Evolutionary conservation across 1,139 yeast genomes (phyloP).

Genomic region (Yamadazyma triangularis): DNA sequence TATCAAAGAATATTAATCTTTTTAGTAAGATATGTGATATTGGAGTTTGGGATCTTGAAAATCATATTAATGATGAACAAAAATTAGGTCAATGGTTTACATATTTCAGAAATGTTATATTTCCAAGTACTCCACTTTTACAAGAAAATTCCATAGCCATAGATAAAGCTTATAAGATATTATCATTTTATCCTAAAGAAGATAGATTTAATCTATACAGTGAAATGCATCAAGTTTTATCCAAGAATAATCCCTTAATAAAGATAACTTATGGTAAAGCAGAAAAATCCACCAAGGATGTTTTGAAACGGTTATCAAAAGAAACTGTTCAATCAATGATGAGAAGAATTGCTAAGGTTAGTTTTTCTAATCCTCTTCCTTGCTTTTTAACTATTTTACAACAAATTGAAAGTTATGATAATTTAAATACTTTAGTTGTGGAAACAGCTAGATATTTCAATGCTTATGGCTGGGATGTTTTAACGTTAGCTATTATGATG

Average conservation of each 20-base stretch:
- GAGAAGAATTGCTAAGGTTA: conserved; percentile 71
- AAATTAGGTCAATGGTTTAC: conserved; percentile 50
- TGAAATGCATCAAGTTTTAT: conserved; percentile 59
- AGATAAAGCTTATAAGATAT: conserved; percentile 54
- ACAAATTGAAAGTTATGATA: conserved; percentile 90
- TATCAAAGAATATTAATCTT: conserved; percentile 48
- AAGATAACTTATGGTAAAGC: conserved; percentile 65
- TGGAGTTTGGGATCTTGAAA: conserved; percentile 35
- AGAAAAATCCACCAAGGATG: conserved; percentile 77
- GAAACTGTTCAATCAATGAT: conserved; percentile 77
- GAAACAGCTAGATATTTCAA: conserved; percentile 79
- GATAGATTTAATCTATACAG: conserved; percentile 79
- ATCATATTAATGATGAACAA: conserved; percentile 14
- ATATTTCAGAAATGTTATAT: conserved; percentile 59
- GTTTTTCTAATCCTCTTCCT: conserved; percentile 79
- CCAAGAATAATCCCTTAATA: conserved; percentile 54
- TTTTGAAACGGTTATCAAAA: conserved; percentile 80
- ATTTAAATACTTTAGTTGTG: conserved; percentile 72
- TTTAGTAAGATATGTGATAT: conserved; percentile 62
- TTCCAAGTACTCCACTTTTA: conserved; percentile 63
- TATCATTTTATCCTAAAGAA: conserved; percentile 54
- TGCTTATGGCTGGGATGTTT: conserved; percentile 79
- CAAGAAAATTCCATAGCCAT: conserved; percentile 60
- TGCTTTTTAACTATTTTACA: conserved; percentile 59
- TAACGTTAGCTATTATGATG: conserved; percentile 68